Evolutionary conservation across 768 basidiomycete species (phyloP).

Genomic region (Mycena epipterygia): DNA sequence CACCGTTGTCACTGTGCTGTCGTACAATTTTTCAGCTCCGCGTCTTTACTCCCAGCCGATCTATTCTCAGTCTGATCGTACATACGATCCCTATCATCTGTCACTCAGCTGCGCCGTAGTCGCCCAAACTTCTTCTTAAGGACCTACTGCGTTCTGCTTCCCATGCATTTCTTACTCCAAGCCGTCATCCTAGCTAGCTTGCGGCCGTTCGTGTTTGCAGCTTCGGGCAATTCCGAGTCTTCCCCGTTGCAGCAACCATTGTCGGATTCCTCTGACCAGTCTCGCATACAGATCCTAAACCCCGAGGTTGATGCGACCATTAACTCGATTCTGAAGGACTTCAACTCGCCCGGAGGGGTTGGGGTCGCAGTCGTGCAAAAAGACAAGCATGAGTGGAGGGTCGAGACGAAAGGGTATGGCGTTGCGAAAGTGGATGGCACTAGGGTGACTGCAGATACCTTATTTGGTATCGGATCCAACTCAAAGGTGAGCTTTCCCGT

Average conservation of each 20-base stretch:
- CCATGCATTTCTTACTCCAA: too few species aligned
- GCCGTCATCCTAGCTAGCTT: too few species aligned
- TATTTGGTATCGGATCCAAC: constrained; percentile 36
- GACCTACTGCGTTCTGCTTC: too few species aligned
- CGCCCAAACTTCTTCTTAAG: too few species aligned
- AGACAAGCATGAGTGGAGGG: constrained; percentile 1
- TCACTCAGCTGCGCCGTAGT: too few species aligned
- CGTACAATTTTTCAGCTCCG: too few species aligned
- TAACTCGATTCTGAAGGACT: constrained; percentile 19
- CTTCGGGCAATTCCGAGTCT: too few species aligned
- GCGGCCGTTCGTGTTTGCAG: too few species aligned
- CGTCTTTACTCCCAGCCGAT: too few species aligned
- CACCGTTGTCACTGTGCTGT: too few species aligned
- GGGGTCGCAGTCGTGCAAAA: constrained; percentile 29
- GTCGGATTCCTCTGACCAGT: not conserved
- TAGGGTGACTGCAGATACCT: constrained; percentile 19
- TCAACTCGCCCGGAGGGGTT: constrained; percentile 32
- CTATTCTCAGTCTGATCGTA: too few species aligned
- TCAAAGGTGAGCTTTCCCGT: constrained; percentile 23
- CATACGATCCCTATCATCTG: too few species aligned
- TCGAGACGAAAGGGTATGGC: constrained; percentile 36
- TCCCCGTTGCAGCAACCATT: not conserved
- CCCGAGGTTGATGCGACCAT: constrained; percentile 25
- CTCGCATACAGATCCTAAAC: constrained; percentile 7
- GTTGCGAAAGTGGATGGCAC: constrained; percentile 30